These are phyloP conservation scores for Botryotinia calthae DNA, from an alignment of 2,329 filamentous ascomycete genomes.

Conservation along the genomic window DNA sequence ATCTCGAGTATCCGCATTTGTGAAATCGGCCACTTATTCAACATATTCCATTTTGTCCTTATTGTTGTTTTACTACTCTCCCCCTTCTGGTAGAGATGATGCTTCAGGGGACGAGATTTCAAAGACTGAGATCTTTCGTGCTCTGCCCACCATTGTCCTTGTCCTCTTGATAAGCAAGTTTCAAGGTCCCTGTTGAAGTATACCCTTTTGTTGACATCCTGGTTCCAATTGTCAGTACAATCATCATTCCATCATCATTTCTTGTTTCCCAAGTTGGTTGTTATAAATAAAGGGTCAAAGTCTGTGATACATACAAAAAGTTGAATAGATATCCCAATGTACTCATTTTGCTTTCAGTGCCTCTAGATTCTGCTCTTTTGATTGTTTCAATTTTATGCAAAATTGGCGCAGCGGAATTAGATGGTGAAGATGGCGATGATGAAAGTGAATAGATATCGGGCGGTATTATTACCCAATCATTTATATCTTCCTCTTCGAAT, in stretches of 20 bases:
- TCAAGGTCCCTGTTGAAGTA: background rate
- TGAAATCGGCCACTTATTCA: background rate
- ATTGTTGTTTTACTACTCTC: background rate
- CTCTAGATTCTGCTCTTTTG: background rate
- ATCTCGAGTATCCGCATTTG: background rate
- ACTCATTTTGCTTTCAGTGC: background rate
- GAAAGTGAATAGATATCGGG: background rate
- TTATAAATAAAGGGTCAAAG: too few species aligned
- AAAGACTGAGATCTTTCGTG: background rate
- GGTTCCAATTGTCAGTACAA: background rate
- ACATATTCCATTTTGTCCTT: background rate
- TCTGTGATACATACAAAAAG: background rate
- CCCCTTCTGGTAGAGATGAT: background rate
- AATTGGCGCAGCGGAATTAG: too few species aligned
- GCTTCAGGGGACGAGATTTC: background rate
- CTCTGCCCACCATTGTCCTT: background rate
- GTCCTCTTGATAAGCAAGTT: background rate
- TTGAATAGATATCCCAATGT: background rate
- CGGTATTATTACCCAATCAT: slow-evolving; percentile 10
- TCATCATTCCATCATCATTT: background rate
- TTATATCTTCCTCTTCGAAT: background rate
- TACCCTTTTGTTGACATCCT: background rate
- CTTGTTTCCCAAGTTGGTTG: background rate
- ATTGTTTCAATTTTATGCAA: background rate
- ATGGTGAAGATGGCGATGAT: background rate